Evolutionary conservation across 202 grass and related monocot species (phyloP), one percentile per base, ranked within the genome.

Genomic region (Brachypodium distachyon): DNA sequence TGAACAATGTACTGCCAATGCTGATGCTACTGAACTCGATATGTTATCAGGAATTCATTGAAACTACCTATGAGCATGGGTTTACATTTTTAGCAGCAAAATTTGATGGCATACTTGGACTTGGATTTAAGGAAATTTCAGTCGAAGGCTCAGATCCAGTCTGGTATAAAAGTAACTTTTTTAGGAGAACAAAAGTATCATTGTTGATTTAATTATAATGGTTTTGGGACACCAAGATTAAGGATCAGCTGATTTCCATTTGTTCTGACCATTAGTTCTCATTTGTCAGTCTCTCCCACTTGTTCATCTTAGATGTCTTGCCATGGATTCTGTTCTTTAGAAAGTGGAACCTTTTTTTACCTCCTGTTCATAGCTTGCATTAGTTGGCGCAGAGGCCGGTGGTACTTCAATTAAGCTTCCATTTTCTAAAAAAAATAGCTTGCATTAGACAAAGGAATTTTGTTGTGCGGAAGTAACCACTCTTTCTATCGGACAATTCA

Each of bases 101-200:
- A 78, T 98, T 98, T 34, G 95, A 98, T 75, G 95, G 95, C 72
- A 98, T 94, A 57, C 91, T 98, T 71, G 95, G 95, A 52, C 89
- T 98, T 53, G 95, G 89, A 51, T 98, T 98, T 75, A 63, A 94
- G 76, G 95, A 94, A 72, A 98, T 98, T 67, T 98, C 95, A 66
- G 91, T 94, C 31, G 89, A 90, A 70, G 85, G 76, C 18, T 73
- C 89, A 52, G 74, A 60, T 39, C 95, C 91, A 77, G 87, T 94
- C 47, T 98, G 95, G 95, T 98, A 93, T 62, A 65, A 22, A 8
- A n/a, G n/a, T n/a, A n/a, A n/a, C n/a, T n/a, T n/a, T n/a, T n/a
- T n/a, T n/a, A n/a, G n/a, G n/a, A n/a, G n/a, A n/a, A n/a, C n/a
- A n/a, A n/a, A n/a, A 25, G 3, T 17, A 58, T 57, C 5, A 9